Evolutionary conservation across 768 basidiomycete species (phyloP).

Genomic region (Tephrocybe rancida): DNA sequence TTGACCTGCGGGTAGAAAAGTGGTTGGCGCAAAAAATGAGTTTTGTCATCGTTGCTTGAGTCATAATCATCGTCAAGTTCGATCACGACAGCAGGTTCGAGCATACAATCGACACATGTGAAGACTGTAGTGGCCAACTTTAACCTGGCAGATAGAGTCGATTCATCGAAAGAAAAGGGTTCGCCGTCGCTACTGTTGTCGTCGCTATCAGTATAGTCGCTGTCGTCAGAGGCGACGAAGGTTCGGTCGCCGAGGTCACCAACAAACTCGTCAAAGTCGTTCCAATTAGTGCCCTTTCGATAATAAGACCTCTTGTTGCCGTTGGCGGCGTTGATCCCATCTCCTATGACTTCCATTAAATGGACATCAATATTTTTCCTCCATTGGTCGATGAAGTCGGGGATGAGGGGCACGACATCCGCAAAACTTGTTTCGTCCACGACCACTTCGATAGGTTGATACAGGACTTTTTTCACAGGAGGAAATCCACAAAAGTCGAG

Average conservation of each 20-base stretch:
- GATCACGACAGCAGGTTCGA: constrained; percentile 13
- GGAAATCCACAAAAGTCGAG: constrained; percentile 48
- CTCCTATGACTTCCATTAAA: constrained; percentile 23
- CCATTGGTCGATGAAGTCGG: constrained; percentile 43
- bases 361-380: constrained; percentile 30
- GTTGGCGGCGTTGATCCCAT: no score
- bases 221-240: no score
- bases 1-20: constrained; percentile 50
- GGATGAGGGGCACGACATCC: constrained; percentile 36
- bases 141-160: no score
- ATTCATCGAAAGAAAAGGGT: not conserved
- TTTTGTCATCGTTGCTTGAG: constrained; percentile 11
- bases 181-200: constrained; percentile 2
- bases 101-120: constrained; percentile 40
- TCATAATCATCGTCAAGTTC: constrained; percentile 17
- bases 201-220: no score
- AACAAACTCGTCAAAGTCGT: constrained; percentile 1
- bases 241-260: not conserved
- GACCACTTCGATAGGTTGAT: constrained; percentile 36
- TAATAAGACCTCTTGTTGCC: not conserved
- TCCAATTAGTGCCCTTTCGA: not conserved
- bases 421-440: constrained; percentile 43
- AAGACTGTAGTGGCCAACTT: constrained; percentile 51
- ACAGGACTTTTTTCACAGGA: constrained; percentile 40
- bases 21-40: no score